phyloP scores from a whole-genome alignment of 2,329 filamentous ascomycete genomes.

The Aspergillus sp. region DNA sequence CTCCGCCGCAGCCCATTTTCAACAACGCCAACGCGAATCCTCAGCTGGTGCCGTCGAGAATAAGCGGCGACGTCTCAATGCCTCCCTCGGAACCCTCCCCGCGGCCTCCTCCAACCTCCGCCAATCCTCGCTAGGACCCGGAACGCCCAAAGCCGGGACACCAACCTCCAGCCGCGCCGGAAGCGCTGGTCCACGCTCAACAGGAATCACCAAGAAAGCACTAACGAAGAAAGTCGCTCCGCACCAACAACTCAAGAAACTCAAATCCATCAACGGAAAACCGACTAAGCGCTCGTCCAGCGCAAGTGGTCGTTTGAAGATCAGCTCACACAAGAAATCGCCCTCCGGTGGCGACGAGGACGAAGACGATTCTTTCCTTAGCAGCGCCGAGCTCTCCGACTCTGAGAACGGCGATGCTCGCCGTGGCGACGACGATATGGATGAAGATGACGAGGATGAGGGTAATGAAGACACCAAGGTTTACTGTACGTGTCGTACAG shows the following conservation, averaged over 20 bases:
- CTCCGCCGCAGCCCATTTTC: constrained; percentile 39
- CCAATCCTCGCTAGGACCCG: constrained; percentile 62
- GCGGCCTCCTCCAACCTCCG: constrained; percentile 56
- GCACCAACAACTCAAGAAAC: constrained; percentile 50
- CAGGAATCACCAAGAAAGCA: constrained; percentile 44
- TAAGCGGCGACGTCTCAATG: constrained; percentile 60
- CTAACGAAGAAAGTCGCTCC: constrained; percentile 56
- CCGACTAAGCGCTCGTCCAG: constrained; percentile 46
- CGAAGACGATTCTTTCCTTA: constrained; percentile 57
- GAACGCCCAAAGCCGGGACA: constrained; percentile 63
- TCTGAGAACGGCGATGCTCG: constrained; percentile 40
- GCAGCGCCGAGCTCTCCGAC: constrained; percentile 50
- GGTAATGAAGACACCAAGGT: constrained; percentile 60
- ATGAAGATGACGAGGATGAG: constrained; percentile 51
- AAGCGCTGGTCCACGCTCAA: constrained; percentile 55
- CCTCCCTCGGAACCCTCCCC: constrained; percentile 54
- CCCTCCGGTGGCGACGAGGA: constrained; percentile 45
- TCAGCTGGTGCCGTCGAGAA: constrained; percentile 55
- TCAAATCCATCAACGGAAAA: constrained; percentile 38
- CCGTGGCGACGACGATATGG: constrained; percentile 41
- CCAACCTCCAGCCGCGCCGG: constrained; percentile 55
- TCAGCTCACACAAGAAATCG: constrained; percentile 42
- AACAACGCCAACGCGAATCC: constrained; percentile 54
- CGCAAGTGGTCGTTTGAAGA: constrained; percentile 31
- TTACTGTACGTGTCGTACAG: constrained; percentile 66